Evolutionary conservation across 2,329 filamentous ascomycete species (phyloP).

Genomic region (Exophiala dermatitidis): DNA sequence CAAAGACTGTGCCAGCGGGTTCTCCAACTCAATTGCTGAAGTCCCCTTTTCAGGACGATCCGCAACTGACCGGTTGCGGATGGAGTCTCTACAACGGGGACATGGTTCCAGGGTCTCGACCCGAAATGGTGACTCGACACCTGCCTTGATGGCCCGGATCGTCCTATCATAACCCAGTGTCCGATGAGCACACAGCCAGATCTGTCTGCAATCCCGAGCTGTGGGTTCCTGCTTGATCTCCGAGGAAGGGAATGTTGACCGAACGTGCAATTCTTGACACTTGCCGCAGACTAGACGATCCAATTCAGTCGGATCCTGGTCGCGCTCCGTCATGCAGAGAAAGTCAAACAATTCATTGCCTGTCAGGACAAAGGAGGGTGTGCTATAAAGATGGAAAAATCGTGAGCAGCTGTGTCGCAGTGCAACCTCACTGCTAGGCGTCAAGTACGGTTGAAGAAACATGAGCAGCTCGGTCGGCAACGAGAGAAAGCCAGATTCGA

Average conservation of each 20-base stretch:
- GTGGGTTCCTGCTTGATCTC: conserved; percentile 18
- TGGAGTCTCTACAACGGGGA: conserved; percentile 25
- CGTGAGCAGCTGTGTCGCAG: conserved; percentile 25
- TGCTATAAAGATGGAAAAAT: conserved; percentile 24
- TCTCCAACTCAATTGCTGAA: conserved; percentile 21
- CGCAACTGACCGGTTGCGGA: conserved; percentile 25
- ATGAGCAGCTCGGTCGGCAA: conserved; percentile 26
- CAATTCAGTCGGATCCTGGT: conserved; percentile 23
- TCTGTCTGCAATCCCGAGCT: conserved; percentile 24
- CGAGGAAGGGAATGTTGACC: conserved; percentile 21
- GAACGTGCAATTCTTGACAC: conserved; percentile 23
- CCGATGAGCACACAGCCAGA: conserved; percentile 27
- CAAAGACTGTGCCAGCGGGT: conserved; percentile 22
- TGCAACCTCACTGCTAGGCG: conserved; percentile 22
- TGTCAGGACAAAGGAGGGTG: conserved; percentile 23
- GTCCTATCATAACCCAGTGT: conserved; percentile 23
- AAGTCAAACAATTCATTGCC: conserved; percentile 26
- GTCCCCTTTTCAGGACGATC: conserved; percentile 27
- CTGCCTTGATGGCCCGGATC: conserved; percentile 23
- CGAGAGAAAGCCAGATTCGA: conserved; percentile 23
- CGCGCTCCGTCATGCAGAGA: conserved; percentile 26
- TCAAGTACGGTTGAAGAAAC: conserved; percentile 22
- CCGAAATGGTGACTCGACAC: conserved; percentile 24
- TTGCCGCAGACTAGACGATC: conserved; percentile 24
- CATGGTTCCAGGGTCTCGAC: conserved; percentile 24